A percentile compares a stretch with the other conserved stretches of the same genome.
These are phyloP conservation scores for Trametes meyenii DNA, from an alignment of 768 basidiomycete genomes.

Conservation along the genomic window DNA sequence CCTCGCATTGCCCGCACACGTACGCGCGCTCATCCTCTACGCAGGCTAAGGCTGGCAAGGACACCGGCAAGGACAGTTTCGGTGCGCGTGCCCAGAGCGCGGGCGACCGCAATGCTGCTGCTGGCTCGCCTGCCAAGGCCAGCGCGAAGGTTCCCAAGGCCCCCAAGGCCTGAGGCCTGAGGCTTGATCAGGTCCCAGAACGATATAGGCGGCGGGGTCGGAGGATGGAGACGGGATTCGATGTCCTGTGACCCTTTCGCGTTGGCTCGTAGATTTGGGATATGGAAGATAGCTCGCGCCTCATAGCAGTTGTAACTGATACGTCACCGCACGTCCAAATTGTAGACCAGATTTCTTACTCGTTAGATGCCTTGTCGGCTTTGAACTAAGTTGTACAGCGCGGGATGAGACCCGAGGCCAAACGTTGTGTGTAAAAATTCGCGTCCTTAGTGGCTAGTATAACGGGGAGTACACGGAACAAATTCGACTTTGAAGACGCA, in stretches of 20 bases:
- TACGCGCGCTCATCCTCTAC: neutral
- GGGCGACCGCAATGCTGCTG: slow-evolving; percentile 25
- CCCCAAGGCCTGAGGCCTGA: neutral
- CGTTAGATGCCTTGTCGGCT: no score
- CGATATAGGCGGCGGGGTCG: neutral
- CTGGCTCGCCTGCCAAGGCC: slow-evolving; percentile 18
- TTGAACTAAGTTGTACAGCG: no score
- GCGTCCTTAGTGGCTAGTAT: no score
- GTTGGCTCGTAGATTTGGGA: no score
- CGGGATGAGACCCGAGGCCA: no score
- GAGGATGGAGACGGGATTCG: neutral
- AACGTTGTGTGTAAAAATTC: no score
- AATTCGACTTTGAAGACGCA: no score
- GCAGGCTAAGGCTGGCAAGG: slow-evolving; percentile 34
- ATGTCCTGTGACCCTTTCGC: neutral
- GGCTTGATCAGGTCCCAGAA: neutral
- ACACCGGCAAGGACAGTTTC: slow-evolving; percentile 33
- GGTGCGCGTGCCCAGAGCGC: slow-evolving; percentile 31
- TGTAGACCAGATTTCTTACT: no score
- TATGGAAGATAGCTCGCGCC: no score
- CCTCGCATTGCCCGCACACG: neutral
- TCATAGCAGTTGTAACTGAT: no score
- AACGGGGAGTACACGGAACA: no score
- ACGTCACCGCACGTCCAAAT: no score
- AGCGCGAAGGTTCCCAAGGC: slow-evolving; percentile 24